Percentiles rank a stretch among this genome's conserved stretches.
Evolutionary conservation across 2,329 filamentous ascomycete genomes (phyloP).

Genomic region (Bipolaris zeicola): DNA sequence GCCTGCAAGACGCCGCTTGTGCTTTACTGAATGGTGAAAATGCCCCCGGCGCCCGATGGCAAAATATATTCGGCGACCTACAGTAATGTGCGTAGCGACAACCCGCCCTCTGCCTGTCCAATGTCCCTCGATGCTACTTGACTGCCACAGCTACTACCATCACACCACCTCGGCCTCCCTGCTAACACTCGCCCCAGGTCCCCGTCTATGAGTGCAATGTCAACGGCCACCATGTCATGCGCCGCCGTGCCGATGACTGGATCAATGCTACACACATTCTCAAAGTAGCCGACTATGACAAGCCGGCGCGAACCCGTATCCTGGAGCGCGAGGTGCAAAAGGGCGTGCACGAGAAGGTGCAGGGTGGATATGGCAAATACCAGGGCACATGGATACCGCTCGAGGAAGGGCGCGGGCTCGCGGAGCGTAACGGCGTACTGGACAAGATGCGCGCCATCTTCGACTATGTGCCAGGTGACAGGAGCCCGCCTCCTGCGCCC

Average conservation of each 20-base stretch:
- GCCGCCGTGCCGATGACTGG: slow-evolving; percentile 90
- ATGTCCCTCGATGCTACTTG: neutral
- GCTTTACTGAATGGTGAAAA: slow-evolving; percentile 29
- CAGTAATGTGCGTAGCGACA: slow-evolving; percentile 54
- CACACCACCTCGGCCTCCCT: slow-evolving; percentile 15
- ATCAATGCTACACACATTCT: slow-evolving; percentile 99
- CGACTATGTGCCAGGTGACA: slow-evolving; percentile 81
- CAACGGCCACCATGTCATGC: slow-evolving; percentile 92
- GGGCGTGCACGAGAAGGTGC: slow-evolving; percentile 94
- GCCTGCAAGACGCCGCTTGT: slow-evolving; percentile 6
- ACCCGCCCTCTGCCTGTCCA: slow-evolving; percentile 2
- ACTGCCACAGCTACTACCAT: neutral
- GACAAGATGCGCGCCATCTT: slow-evolving; percentile 86
- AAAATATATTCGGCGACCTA: slow-evolving; percentile 69
- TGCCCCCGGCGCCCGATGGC: slow-evolving; percentile 47
- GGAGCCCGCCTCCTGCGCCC: slow-evolving; percentile 90
- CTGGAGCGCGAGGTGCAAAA: slow-evolving; percentile 97
- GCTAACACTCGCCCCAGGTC: slow-evolving; percentile 63
- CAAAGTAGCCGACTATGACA: slow-evolving; percentile 96
- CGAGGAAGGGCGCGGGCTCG: slow-evolving; percentile 77
- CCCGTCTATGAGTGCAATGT: slow-evolving; percentile 95
- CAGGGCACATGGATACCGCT: slow-evolving; percentile 98
- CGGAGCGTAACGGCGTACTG: slow-evolving; percentile 83
- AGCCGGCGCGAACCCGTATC: slow-evolving; percentile 91
- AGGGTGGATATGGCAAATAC: slow-evolving; percentile 98